Evolutionary conservation across 2,329 filamentous ascomycete species (phyloP), one percentile per base, ranked within the genome.

Genomic region (Proliferodiscus dingleyae): DNA sequence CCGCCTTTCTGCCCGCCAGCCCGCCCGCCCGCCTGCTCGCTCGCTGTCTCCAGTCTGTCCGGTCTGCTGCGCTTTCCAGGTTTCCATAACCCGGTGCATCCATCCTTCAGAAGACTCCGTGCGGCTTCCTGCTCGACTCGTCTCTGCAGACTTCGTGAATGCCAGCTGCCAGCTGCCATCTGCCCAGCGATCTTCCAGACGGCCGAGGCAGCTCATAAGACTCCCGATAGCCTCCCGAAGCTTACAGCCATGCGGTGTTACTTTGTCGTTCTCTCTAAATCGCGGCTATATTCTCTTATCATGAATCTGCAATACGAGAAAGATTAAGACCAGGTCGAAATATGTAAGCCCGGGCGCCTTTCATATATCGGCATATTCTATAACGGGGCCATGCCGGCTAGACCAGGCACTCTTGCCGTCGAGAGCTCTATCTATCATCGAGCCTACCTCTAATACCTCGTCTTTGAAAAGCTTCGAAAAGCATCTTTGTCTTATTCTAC

Each of bases 221-320:
- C 22, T 41, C 39, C 46, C 41, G 49, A 43, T 29, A 45, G 19
- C 51, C 47, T 41, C 47, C 49, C 49, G 42, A 45, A 51, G 50
- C 49, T 50, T 29, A 51, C 37, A 53, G 46, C 47, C 53, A 56
- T 56, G 53, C 51, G 37, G 53, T 54, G 47, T 51, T 33, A 53
- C 53, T 45, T n/a, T 36, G n/a, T 29, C 28, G 30, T 10, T 46
- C 23, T 23, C 37, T 28, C 26, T 46, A 22, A 43, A 37, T 41
- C 43, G 46, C 50, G 50, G 52, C 41, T 53, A 49, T 50, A 42
- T 49, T 43, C 38, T 44, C 38, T 38, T 49, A 30, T 41, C 41
- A 53, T 50, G 44, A 49, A 11, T 37, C 38, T 46, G 42, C 45
- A 29, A 37, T 38, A 38, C 26, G 29, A 41, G 24, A 28, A 43